Evolutionary conservation across 1,139 yeast species (phyloP).

Genomic region (Sugiyamaella pinicola): DNA sequence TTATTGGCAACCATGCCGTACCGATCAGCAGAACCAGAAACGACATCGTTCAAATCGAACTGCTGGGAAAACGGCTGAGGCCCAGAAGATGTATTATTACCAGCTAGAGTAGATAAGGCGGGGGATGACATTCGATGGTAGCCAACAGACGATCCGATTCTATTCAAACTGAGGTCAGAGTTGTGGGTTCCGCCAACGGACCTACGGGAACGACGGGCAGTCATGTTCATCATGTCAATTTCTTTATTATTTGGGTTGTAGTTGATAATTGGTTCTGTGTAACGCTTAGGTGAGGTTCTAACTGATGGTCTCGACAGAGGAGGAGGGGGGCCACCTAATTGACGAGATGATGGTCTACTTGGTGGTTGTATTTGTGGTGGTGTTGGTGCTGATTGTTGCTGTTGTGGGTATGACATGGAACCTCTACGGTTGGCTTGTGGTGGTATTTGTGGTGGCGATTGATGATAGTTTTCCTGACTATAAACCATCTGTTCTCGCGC

Average conservation of each 20-base stretch:
- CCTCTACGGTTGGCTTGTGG: constrained; percentile 18
- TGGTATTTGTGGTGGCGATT: constrained; percentile 5
- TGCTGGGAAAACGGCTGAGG: constrained; percentile 36
- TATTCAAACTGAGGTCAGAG: constrained; percentile 19
- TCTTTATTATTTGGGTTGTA: constrained; percentile 24
- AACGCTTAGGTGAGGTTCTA: constrained; percentile 12
- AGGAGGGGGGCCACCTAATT: constrained; percentile 6
- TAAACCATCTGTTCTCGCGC: constrained; percentile 32
- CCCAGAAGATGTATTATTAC: background rate
- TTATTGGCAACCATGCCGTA: constrained; percentile 30
- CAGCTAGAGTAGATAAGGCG: constrained; percentile 19
- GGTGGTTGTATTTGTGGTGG: constrained; percentile 16
- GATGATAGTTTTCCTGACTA: constrained; percentile 19
- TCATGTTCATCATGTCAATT: constrained; percentile 37
- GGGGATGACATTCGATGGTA: constrained; percentile 25
- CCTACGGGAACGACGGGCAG: constrained; percentile 30
- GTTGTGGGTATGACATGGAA: constrained; percentile 19
- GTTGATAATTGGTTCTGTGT: constrained; percentile 13
- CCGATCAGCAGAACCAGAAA: constrained; percentile 32
- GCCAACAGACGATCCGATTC: constrained; percentile 16
- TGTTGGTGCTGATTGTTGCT: constrained; percentile 18
- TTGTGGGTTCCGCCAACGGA: constrained; percentile 18
- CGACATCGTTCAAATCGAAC: constrained; percentile 38
- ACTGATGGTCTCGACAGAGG: background rate
- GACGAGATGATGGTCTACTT: background rate